phyloP scores from a whole-genome alignment of 1,284 basidiomycete species.

The Gymnopus androsaceus region DNA sequence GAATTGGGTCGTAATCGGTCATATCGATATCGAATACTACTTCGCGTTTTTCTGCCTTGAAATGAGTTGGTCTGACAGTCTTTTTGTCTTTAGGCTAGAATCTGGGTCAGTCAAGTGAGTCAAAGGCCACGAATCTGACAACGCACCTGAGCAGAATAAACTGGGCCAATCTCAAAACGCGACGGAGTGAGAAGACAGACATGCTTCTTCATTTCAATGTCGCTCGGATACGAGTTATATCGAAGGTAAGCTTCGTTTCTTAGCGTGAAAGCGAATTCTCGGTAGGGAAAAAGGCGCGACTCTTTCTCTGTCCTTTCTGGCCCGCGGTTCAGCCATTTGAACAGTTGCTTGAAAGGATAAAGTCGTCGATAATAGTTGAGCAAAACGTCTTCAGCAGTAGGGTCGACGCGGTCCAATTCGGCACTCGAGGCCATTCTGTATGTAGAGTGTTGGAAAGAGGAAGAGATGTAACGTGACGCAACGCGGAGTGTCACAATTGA shows the following conservation, averaged over 20 bases:
- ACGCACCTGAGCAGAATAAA: constrained; percentile 86
- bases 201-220: constrained; percentile 93
- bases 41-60: constrained; percentile 84
- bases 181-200: constrained; percentile 81
- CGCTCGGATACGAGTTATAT: constrained; percentile 87
- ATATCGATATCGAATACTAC: constrained; percentile 99
- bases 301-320: constrained; percentile 48
- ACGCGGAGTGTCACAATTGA: background rate
- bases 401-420: too few species aligned
- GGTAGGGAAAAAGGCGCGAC: constrained; percentile 80
- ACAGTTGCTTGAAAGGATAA: constrained; percentile 94
- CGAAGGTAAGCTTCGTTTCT: constrained; percentile 91
- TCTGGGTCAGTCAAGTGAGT: constrained; percentile 3
- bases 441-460: too few species aligned
- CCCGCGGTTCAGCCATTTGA: constrained; percentile 94
- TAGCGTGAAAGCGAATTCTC: constrained; percentile 97
- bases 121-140: background rate
- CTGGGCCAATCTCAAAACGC: constrained; percentile 96
- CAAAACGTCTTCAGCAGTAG: constrained; percentile 59
- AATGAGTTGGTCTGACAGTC: constrained; percentile 73
- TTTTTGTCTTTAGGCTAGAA: constrained; percentile 88
- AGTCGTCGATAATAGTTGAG: constrained; percentile 88
- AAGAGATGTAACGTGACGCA: background rate
- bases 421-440: too few species aligned
- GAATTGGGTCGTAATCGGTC: constrained; percentile 97